phyloP scores from a whole-genome alignment of 495 filamentous ascomycete species.

The Penicillium paxilli region DNA sequence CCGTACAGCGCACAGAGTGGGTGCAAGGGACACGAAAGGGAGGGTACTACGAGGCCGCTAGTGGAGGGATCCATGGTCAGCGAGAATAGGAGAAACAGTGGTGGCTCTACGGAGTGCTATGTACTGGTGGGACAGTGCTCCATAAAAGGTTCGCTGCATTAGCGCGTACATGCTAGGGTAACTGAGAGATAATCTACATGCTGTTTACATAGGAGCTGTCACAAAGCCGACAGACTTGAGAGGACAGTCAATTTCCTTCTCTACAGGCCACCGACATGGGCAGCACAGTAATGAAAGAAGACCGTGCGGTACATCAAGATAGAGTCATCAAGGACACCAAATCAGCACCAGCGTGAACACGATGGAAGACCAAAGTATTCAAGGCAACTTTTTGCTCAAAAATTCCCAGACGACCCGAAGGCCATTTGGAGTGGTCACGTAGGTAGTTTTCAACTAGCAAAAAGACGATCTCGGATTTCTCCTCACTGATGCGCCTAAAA shows the following conservation, averaged over 20 bases:
- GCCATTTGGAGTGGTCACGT: conserved; percentile 48
- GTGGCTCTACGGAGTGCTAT: too few relatives aligned
- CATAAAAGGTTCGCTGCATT: too few relatives aligned
- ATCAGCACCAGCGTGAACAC: conserved; percentile 18
- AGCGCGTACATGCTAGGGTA: too few relatives aligned
- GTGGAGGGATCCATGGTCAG: too few relatives aligned
- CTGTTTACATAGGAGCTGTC: neutral
- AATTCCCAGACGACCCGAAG: conserved; percentile 51
- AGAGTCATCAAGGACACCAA: too few relatives aligned
- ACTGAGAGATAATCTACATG: too few relatives aligned
- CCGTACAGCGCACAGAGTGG: too few relatives aligned
- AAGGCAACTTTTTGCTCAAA: conserved; percentile 44
- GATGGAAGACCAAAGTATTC: conserved; percentile 20
- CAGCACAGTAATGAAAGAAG: conserved; percentile 48
- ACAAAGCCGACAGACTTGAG: neutral
- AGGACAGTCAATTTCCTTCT: conserved; percentile 39
- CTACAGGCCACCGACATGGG: conserved; percentile 45
- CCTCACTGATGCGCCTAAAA: conserved; percentile 59
- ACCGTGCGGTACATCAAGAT: conserved; percentile 13
- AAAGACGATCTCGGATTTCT: conserved; percentile 59
- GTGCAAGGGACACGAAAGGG: neutral
- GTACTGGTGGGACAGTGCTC: too few relatives aligned
- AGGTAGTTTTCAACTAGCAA: conserved; percentile 63
- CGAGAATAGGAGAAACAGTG: too few relatives aligned
- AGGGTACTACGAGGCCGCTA: too few relatives aligned